phyloP scores from a whole-genome alignment of 2,329 filamentous ascomycete genomes.

The Phialocephala sp. region DNA sequence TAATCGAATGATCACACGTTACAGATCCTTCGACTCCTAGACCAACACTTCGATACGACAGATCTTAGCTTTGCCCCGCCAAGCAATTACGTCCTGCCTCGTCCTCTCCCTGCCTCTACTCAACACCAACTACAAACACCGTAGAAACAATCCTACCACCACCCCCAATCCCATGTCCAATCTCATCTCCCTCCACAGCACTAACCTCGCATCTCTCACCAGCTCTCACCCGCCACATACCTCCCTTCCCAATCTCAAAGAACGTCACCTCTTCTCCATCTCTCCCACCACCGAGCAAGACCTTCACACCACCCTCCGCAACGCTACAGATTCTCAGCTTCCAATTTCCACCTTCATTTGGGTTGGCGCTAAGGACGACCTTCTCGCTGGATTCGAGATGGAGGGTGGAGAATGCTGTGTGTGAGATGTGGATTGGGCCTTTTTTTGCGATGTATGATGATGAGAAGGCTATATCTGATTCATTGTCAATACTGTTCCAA shows the following conservation, averaged over 20 bases:
- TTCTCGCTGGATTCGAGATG: background rate
- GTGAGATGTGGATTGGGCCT: background rate
- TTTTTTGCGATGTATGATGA: slow-evolving; percentile 19
- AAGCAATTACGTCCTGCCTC: too few species aligned
- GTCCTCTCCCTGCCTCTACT: background rate
- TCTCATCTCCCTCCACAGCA: background rate
- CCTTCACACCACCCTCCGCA: background rate
- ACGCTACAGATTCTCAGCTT: background rate
- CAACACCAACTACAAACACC: slow-evolving; percentile 1
- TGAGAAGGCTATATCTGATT: slow-evolving; percentile 36
- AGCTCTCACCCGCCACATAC: background rate
- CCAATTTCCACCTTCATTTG: background rate
- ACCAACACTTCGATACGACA: too few species aligned
- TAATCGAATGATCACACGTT: too few species aligned
- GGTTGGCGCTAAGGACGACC: background rate
- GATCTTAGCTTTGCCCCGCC: too few species aligned
- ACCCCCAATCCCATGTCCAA: background rate
- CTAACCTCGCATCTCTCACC: background rate
- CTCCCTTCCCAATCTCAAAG: slow-evolving; percentile 6
- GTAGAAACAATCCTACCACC: background rate
- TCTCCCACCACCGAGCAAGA: background rate
- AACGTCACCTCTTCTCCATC: background rate
- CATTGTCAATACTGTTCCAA: background rate
- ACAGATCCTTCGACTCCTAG: too few species aligned
- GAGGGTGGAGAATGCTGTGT: background rate